Percentiles rank a stretch among this genome's conserved stretches.
These are phyloP conservation scores for Penicillium crustosum DNA, from an alignment of 2,329 filamentous ascomycete species.

Conservation along the genomic window DNA sequence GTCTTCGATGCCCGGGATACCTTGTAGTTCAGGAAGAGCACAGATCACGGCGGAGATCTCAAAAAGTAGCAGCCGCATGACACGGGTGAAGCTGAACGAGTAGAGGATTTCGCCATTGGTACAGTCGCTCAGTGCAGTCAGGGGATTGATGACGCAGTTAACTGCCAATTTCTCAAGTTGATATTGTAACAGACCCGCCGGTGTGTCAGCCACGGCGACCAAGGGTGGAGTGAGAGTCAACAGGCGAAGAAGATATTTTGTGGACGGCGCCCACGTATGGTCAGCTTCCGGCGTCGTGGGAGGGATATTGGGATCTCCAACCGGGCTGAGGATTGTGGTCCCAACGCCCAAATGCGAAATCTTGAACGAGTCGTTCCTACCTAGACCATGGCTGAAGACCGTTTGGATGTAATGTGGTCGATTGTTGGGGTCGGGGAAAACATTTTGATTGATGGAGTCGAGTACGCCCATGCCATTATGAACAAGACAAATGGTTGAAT, in stretches of 20 bases:
- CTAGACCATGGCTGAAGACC: conserved; percentile 60
- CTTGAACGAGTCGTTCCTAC: conserved; percentile 51
- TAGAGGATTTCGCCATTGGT: conserved; percentile 69
- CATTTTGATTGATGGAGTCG: conserved; percentile 69
- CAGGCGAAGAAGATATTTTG: conserved; percentile 64
- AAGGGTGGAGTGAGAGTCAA: conserved; percentile 64
- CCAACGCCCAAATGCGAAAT: conserved; percentile 60
- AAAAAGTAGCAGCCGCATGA: conserved; percentile 68
- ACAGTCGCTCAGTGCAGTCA: conserved; percentile 76
- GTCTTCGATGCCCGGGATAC: conserved; percentile 58
- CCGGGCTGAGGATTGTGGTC: conserved; percentile 56
- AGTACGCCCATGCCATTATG: conserved; percentile 80
- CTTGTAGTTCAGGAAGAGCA: conserved; percentile 70
- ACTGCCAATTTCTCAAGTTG: conserved; percentile 80
- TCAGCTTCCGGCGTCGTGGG: conserved; percentile 25
- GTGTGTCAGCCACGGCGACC: conserved; percentile 58
- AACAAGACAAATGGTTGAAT: conserved; percentile 72
- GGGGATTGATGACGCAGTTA: conserved; percentile 73
- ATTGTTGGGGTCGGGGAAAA: conserved; percentile 66
- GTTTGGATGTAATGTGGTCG: conserved; percentile 78
- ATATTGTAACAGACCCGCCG: conserved; percentile 63
- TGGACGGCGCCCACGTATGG: conserved; percentile 37
- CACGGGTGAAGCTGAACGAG: conserved; percentile 63
- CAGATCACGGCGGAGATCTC: conserved; percentile 74
- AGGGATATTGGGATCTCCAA: conserved; percentile 34